Evolutionary conservation across 345 rosid species (phyloP), one percentile per base, ranked within the genome.

Genomic region (Cochlearia excelsa): DNA sequence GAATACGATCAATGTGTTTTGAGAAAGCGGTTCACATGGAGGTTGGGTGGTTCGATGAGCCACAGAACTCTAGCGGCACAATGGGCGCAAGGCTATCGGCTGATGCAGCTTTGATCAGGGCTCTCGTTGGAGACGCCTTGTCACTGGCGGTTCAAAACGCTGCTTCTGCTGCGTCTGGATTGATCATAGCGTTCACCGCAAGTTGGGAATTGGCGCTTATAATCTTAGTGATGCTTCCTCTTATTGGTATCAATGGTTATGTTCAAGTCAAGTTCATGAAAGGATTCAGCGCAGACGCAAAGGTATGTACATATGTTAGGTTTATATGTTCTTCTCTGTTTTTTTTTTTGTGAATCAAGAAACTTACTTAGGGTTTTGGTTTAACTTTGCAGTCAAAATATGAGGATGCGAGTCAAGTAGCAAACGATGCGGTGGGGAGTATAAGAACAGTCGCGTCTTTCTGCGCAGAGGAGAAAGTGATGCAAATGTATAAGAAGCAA

Each of bases 321-420:
- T 38, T 45, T 23, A 26, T 39, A 41, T 37, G 6, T 5, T 26
- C 7, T 39, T 26, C 43, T 16, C 61, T 59, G n/a, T 46, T 23
- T 34, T 41, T 63, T 42, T 42, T 7, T 65, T 63, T 57, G 47
- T 45, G 11, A 2, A 1, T 1, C 59, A 67, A 52, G 59, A 50
- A 66, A 33, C 39, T 61, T 6, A 61, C 8, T 1, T 9, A 1
- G 38, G 3, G 4, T 54, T 54, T 49, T 55, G 28, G 37, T 2
- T 39, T 30, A 46, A 41, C 28, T 38, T 55, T 71, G 67, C 79
- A 89, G 97, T 61, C 61, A 41, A 69, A 75, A 83, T 86, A 86
- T 6, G 95, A 86, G 76, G 92, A 84, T 57, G 92, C 95, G 9
- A 81, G 95, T 61, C 97, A 89, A 73, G 90, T 89, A 59, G 97